These are phyloP conservation scores for Aspergillus candidus DNA, from an alignment of 2,329 filamentous ascomycete species.

Conservation along the genomic window DNA sequence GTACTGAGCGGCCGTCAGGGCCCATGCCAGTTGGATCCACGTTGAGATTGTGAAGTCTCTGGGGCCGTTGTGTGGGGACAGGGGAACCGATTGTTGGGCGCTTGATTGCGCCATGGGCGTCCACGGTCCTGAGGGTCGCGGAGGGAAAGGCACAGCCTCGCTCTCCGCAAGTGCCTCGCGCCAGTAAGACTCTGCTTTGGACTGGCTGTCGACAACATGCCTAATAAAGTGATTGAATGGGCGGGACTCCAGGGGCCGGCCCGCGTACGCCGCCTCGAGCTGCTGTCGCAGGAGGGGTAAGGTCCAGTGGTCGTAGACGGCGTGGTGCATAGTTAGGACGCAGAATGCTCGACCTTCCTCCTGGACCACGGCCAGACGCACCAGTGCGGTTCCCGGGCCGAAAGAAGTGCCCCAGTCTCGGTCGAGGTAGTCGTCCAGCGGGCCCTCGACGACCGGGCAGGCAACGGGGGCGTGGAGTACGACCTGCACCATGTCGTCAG, in stretches of 20 bases:
- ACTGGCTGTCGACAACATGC: not conserved
- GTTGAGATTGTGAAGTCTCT: constrained; percentile 33
- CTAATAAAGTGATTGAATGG: not conserved
- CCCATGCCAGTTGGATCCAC: constrained; percentile 40
- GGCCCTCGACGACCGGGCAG: constrained; percentile 11
- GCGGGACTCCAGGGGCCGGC: not conserved
- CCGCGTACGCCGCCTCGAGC: constrained; percentile 4
- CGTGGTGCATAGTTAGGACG: not conserved
- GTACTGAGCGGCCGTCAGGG: constrained; percentile 35
- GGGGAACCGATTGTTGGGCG: constrained; percentile 1
- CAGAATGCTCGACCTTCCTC: not conserved
- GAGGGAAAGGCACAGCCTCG: no score
- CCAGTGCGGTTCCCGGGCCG: constrained; percentile 11
- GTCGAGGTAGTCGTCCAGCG: constrained; percentile 32
- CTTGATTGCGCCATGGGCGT: constrained; percentile 35
- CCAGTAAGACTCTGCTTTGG: no score
- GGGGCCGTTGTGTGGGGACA: not conserved
- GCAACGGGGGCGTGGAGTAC: constrained; percentile 16
- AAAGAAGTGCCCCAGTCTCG: constrained; percentile 24
- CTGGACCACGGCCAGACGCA: constrained; percentile 1
- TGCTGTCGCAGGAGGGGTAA: constrained; percentile 1
- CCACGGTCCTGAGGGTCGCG: constrained; percentile 23
- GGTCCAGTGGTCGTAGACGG: constrained; percentile 3
- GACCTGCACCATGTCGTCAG: constrained; percentile 20
- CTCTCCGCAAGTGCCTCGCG: no score